Conservation (phyloP, 163 green algal genomes). For the Prototheca wickerhamii region DNA sequence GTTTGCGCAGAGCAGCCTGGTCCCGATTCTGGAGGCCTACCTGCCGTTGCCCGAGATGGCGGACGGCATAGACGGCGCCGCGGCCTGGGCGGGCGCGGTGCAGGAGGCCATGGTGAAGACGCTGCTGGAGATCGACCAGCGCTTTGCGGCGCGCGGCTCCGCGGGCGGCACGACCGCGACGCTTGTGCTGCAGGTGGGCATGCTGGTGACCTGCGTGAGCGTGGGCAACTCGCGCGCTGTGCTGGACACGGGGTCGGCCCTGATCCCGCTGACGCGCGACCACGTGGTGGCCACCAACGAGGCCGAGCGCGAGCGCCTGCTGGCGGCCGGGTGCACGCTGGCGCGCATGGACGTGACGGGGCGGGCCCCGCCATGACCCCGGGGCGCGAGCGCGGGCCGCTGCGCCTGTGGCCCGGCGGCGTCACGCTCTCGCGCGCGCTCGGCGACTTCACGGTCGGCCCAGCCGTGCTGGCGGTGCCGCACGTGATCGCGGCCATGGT, state of each 20-base stretch:
- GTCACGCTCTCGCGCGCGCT: conserved; percentile 75
- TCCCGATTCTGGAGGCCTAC: conserved; percentile 12
- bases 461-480: conserved; percentile 61
- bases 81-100: conserved; percentile 13
- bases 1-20: conserved; percentile 6
- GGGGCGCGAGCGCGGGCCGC: conserved; percentile 65
- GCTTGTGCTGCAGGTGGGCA: conserved; percentile 33
- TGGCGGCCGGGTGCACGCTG: conserved; percentile 17
- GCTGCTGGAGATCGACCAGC: conserved; percentile 21
- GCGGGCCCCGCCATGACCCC: conserved; percentile 45
- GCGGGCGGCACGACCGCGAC: conserved; percentile 34
- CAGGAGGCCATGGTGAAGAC: conserved; percentile 26
- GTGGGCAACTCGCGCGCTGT: conserved; percentile 48
- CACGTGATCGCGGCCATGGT: conserved; percentile 64
- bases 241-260: conserved; percentile 34
- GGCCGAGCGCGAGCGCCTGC: conserved; percentile 36
- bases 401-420: conserved; percentile 87
- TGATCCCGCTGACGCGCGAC: conserved; percentile 33
- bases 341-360: conserved; percentile 15
- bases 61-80: conserved; percentile 2
- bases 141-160: conserved; percentile 21
- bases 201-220: conserved; percentile 47
- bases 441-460: conserved; percentile 76
- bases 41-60: conserved; percentile 8
- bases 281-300: conserved; percentile 36